Conservation (phyloP, 495 filamentous ascomycete genomes). For the Viridothelium virens region DNA sequence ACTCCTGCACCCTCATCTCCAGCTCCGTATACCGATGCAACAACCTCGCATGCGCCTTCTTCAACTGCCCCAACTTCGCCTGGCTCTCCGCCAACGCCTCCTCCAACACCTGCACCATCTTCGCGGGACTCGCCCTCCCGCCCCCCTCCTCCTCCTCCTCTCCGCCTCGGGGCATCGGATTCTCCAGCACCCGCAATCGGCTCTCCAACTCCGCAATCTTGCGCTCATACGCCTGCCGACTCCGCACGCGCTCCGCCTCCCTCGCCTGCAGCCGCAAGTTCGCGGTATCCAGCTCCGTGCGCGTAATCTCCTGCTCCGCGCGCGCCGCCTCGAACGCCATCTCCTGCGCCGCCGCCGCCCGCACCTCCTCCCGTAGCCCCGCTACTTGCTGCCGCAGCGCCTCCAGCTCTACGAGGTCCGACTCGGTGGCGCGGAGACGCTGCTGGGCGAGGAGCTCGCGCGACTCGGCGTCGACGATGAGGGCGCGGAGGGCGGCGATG, state of each 20-base stretch:
- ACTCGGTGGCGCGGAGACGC: constrained; percentile 50
- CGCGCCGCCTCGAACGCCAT: constrained; percentile 45
- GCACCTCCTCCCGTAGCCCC: constrained; percentile 47
- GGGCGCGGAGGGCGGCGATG: constrained; percentile 46
- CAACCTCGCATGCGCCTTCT: constrained; percentile 40
- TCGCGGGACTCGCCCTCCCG: neutral
- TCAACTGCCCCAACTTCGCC: constrained; percentile 39
- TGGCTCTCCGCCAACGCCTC: constrained; percentile 40
- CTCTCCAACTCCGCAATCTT: constrained; percentile 41
- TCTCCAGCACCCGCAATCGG: constrained; percentile 33
- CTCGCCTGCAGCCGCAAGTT: constrained; percentile 44
- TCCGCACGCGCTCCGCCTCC: constrained; percentile 45
- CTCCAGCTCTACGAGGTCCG: constrained; percentile 52
- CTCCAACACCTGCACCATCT: constrained; percentile 31
- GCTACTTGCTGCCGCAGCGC: constrained; percentile 50
- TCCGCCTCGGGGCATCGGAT: neutral
- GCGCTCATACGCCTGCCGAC: constrained; percentile 39
- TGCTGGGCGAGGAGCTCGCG: constrained; percentile 52
- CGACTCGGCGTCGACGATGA: constrained; percentile 54
- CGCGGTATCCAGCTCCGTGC: constrained; percentile 45
- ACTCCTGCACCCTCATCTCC: constrained; percentile 29
- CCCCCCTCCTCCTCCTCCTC: neutral
- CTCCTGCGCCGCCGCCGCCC: constrained; percentile 51
- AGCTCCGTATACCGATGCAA: constrained; percentile 33
- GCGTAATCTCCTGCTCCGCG: constrained; percentile 44